Evolutionary conservation across 768 basidiomycete species (phyloP), one percentile per base, ranked within the genome.

Genomic region (Psilocybe subaeruginosa): DNA sequence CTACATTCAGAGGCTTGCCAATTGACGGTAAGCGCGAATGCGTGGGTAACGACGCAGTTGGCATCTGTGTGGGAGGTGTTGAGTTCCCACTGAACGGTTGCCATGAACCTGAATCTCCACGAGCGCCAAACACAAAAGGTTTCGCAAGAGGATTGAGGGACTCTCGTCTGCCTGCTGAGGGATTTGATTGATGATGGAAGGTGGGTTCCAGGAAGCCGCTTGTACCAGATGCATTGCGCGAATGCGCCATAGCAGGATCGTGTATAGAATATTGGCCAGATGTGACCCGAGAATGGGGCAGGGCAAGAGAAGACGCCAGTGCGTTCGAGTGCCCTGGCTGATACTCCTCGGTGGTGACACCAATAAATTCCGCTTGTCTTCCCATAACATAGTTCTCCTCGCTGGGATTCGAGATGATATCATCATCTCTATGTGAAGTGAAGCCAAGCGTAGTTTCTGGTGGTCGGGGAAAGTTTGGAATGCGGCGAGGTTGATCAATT

Each of bases 371-470:
- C 64, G 68, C 75, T 62, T 64, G 76, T 45, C 65, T 66, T 5
- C 58, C 63, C 33, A 71, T 65, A 46, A 74, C 69, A n/a, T 73
- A 70, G 17, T 82, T 87, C 47, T 62, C 92, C 62, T 95, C 93
- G 66, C 91, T 93, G 1, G 93, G 93, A 72, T 95, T 95, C 35
- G 93, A 94, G 30, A 92, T 84, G 64, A 93, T 78, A 65, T 95
- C 93, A 19, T 84, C 85, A 5, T 82, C 79, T 16, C 60, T 67
- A 16, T 63, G 70, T 27, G 75, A 70, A 30, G 74, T 75, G 61
- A 84, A 69, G 37, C 78, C 70, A 49, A 83, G 69, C 0, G 81
- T 75, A 58, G 76, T 83, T 27, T 82, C 77, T 0, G 92, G 91
- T 16, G 92, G 92, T 27, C 82, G 85, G 66, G 92, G 91, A 80